Percentiles rank a stretch among this genome's conserved stretches.
Conservation (phyloP, 768 basidiomycete species). For the Russula sp. region DNA sequence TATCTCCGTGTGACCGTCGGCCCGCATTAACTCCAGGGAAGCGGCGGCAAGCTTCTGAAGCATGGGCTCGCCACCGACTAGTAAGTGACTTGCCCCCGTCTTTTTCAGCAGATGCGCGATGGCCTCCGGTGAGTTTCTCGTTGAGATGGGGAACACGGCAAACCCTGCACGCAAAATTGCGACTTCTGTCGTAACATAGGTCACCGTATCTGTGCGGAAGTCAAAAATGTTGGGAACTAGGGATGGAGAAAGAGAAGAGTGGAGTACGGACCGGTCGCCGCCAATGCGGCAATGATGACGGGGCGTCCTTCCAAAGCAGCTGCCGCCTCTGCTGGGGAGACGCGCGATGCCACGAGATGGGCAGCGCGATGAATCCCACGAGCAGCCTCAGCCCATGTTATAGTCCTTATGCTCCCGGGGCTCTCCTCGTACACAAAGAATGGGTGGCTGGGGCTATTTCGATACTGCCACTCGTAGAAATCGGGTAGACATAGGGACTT, state of each 20-base stretch:
- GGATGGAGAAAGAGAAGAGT: background rate
- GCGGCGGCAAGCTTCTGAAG: slow-evolving; percentile 17
- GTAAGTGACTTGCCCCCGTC: slow-evolving; percentile 28
- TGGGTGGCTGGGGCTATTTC: slow-evolving; percentile 23
- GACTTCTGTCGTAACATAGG: slow-evolving; percentile 23
- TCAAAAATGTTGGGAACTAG: background rate
- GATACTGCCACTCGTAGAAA: slow-evolving; percentile 26
- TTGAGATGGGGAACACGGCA: slow-evolving; percentile 33
- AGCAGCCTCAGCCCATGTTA: slow-evolving; percentile 20
- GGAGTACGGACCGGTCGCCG: slow-evolving; percentile 18
- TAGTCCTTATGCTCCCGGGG: slow-evolving; percentile 13
- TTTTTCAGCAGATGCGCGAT: slow-evolving; percentile 24
- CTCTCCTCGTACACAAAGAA: slow-evolving; percentile 20
- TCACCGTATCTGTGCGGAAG: slow-evolving; percentile 20
- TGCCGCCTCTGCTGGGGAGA: slow-evolving; percentile 3
- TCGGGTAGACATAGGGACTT: slow-evolving; percentile 23
- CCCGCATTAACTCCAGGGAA: slow-evolving; percentile 8
- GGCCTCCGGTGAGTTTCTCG: slow-evolving; percentile 39
- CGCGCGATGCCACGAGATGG: slow-evolving; percentile 3
- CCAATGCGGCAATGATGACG: slow-evolving; percentile 20
- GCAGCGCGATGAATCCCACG: slow-evolving; percentile 22
- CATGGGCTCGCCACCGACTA: slow-evolving; percentile 24
- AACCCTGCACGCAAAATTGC: slow-evolving; percentile 37
- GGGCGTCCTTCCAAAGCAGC: slow-evolving; percentile 16
- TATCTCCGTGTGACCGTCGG: slow-evolving; percentile 1